These are phyloP conservation scores for Syncephalis plumigaleata DNA, from an alignment of 371 early-diverging fungal species.

Conservation along the genomic window DNA sequence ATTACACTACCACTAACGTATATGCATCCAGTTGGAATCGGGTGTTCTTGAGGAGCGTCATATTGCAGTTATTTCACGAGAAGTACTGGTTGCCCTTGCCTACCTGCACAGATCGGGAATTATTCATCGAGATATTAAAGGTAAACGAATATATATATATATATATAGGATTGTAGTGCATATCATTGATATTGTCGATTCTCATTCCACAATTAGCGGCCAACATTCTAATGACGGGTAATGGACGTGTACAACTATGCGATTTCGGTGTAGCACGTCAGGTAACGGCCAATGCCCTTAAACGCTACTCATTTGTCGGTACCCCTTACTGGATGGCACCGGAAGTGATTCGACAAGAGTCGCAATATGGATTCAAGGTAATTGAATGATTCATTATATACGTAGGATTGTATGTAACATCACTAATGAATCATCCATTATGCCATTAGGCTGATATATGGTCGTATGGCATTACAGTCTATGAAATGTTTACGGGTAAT, in stretches of 20 bases:
- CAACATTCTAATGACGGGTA: constrained; percentile 79
- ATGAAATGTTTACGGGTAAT: constrained; percentile 87
- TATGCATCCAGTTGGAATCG: constrained; percentile 43
- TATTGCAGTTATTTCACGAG: constrained; percentile 71
- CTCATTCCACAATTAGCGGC: constrained; percentile 35
- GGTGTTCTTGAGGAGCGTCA: constrained; percentile 77
- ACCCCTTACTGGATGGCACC: constrained; percentile 90
- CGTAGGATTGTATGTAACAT: too few species aligned
- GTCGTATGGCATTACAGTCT: constrained; percentile 92
- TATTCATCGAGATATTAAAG: constrained; percentile 96
- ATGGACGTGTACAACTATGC: constrained; percentile 86
- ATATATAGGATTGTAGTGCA: neutral
- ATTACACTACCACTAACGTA: neutral
- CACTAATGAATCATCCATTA: too few species aligned
- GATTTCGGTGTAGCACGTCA: constrained; percentile 82
- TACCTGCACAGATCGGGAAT: constrained; percentile 89
- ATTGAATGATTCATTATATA: too few species aligned
- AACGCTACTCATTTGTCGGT: constrained; percentile 76
- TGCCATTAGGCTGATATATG: constrained; percentile 79
- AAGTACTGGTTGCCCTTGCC: constrained; percentile 69
- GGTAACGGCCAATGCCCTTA: constrained; percentile 43
- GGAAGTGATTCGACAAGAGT: constrained; percentile 71
- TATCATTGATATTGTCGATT: neutral
- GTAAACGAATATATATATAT: constrained; percentile 27
- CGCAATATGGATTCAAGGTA: constrained; percentile 55